Percentiles rank a stretch among this genome's conserved stretches.
phyloP scores from a whole-genome alignment of 352 stramenopile species.

The Phytophthora meadii region DNA sequence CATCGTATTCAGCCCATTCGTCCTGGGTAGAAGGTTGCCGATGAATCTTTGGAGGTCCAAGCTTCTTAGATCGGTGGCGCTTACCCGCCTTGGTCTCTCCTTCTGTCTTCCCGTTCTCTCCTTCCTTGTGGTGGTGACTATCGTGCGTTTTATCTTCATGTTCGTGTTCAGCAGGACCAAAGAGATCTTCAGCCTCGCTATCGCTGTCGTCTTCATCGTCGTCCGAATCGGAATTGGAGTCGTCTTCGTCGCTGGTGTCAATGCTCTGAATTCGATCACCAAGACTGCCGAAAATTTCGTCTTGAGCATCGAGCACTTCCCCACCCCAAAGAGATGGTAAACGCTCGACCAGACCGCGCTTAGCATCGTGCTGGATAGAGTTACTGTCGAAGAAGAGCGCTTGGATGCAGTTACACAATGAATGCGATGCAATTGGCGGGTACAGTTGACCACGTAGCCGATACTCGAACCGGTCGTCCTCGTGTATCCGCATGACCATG shows the following conservation, averaged over 20 bases:
- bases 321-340: constrained; percentile 78
- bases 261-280: constrained; percentile 41
- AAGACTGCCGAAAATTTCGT: constrained; percentile 64
- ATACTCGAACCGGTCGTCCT: constrained; percentile 74
- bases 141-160: constrained; percentile 6
- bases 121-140: constrained; percentile 1
- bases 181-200: constrained; percentile 43
- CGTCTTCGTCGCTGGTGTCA: constrained; percentile 58
- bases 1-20: constrained; percentile 70
- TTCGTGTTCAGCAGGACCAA: constrained; percentile 22
- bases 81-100: constrained; percentile 21
- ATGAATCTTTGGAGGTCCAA: constrained; percentile 14
- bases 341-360: constrained; percentile 74
- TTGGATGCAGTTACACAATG: constrained; percentile 74
- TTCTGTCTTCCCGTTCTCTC: constrained; percentile 17
- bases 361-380: constrained; percentile 83
- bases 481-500: constrained; percentile 75
- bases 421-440: constrained; percentile 70
- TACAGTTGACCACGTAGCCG: constrained; percentile 72
- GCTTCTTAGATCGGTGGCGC: constrained; percentile 14
- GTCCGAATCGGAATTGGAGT: constrained; percentile 49
- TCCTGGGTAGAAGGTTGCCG: constrained; percentile 52
- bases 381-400: constrained; percentile 83
- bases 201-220: constrained; percentile 47
- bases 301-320: constrained; percentile 65